Conservation (phyloP, 208 protist genomes). For the Acanthamoeba lenticulata region DNA sequence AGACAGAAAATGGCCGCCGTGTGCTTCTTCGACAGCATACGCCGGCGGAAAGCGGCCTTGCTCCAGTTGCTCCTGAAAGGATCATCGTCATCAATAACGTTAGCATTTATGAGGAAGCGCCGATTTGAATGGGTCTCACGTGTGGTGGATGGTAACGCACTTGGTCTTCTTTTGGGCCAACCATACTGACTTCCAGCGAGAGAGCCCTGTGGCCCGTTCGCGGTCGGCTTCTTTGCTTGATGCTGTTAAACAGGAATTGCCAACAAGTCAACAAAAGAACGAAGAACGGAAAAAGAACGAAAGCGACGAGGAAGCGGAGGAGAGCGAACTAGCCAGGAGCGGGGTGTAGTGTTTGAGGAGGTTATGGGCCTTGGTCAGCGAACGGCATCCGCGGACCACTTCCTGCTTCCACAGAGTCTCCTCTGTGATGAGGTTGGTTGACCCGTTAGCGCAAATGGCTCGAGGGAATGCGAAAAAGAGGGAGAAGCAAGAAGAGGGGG, state of each 20-base stretch:
- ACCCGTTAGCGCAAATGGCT: neutral
- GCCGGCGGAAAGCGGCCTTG: constrained; percentile 18
- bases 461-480: neutral
- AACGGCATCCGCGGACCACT: constrained; percentile 20
- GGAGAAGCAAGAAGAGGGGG: neutral
- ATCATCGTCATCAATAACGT: no score
- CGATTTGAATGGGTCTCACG: no score
- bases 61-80: constrained; percentile 28
- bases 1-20: constrained; percentile 56
- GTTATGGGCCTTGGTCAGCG: neutral
- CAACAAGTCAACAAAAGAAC: neutral
- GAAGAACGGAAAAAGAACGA: neutral
- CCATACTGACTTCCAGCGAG: constrained; percentile 60
- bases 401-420: constrained; percentile 62
- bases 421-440: no score
- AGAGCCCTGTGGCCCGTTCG: neutral
- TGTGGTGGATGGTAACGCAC: neutral
- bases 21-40: constrained; percentile 36
- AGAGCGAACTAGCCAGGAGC: neutral
- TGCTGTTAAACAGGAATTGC: neutral
- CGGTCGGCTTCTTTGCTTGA: constrained; percentile 12
- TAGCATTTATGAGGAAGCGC: no score
- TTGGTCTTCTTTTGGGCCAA: constrained; percentile 62
- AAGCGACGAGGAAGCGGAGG: neutral
- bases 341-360: constrained; percentile 29